phyloP scores from a whole-genome alignment of 306 rosid genomes.

The Cucurbita moschata region DNA sequence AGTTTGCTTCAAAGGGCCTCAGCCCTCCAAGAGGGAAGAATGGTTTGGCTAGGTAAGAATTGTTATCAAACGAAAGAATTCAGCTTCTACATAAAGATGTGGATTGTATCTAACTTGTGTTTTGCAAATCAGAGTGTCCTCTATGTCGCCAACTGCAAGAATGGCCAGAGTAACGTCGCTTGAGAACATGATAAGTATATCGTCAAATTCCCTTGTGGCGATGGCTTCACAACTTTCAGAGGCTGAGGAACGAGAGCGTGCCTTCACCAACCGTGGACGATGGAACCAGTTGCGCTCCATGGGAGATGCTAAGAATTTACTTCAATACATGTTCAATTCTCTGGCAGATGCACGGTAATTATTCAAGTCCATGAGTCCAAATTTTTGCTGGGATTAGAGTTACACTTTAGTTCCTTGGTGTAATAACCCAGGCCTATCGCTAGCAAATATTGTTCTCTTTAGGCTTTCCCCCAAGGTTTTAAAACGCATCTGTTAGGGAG shows the following conservation, averaged over 20 bases:
- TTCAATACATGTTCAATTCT: slow-evolving; percentile 87
- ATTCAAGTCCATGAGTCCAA: not conserved
- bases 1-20: slow-evolving; percentile 83
- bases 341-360: slow-evolving; percentile 78
- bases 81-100: slow-evolving; percentile 6
- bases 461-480: too few relatives aligned
- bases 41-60: slow-evolving; percentile 64
- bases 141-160: slow-evolving; percentile 98
- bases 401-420: not conserved
- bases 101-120: slow-evolving; percentile 1
- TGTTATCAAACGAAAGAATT: slow-evolving; percentile 5
- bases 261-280: slow-evolving; percentile 89
- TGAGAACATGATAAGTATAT: slow-evolving; percentile 82
- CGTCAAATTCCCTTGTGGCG: slow-evolving; percentile 93
- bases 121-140: slow-evolving; percentile 55
- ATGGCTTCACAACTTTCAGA: slow-evolving; percentile 99
- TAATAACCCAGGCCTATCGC: too few relatives aligned
- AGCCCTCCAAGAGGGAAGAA: slow-evolving; percentile 93
- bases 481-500: too few relatives aligned
- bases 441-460: too few relatives aligned
- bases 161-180: slow-evolving; percentile 87
- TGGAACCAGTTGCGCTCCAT: slow-evolving; percentile 98
- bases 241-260: slow-evolving; percentile 97
- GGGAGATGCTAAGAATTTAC: slow-evolving; percentile 96
- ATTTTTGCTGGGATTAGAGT: not conserved